Percentiles rank a stretch among this genome's conserved stretches.
phyloP scores from a whole-genome alignment of 2,329 filamentous ascomycete species.

The Colletotrichum abscissum region DNA sequence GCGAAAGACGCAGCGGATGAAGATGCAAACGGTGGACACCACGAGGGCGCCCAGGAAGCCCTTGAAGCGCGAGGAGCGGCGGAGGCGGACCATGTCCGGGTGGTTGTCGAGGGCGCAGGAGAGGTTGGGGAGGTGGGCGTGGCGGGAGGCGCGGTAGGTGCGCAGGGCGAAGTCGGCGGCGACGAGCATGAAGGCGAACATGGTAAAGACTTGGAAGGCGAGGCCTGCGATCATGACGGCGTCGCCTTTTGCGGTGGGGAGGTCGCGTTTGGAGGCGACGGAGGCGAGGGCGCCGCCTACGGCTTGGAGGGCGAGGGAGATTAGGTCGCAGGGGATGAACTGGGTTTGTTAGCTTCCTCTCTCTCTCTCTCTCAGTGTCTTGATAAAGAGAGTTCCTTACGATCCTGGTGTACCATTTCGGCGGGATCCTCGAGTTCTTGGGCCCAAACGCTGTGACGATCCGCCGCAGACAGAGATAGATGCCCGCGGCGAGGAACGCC shows the following conservation, averaged over 20 bases:
- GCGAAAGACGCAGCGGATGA: constrained; percentile 73
- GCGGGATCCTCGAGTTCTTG: constrained; percentile 59
- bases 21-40: constrained; percentile 71
- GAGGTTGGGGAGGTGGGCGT: constrained; percentile 39
- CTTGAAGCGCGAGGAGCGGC: constrained; percentile 58
- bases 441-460: constrained; percentile 61
- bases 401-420: constrained; percentile 60
- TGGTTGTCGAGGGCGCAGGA: constrained; percentile 50
- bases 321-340: constrained; percentile 73
- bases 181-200: constrained; percentile 64
- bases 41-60: constrained; percentile 66
- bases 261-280: constrained; percentile 50
- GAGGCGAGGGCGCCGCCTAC: constrained; percentile 68
- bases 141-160: constrained; percentile 43
- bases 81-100: constrained; percentile 46
- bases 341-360: constrained; percentile 35
- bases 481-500: constrained; percentile 71
- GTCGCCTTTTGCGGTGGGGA: constrained; percentile 55
- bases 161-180: constrained; percentile 62
- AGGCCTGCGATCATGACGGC: constrained; percentile 76
- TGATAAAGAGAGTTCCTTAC: constrained; percentile 44
- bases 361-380: too few species aligned
- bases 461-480: constrained; percentile 70
- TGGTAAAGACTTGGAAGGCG: constrained; percentile 68
- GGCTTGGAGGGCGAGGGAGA: constrained; percentile 71